Conservation (phyloP, 306 rosid genomes). For the Quercus suber region DNA sequence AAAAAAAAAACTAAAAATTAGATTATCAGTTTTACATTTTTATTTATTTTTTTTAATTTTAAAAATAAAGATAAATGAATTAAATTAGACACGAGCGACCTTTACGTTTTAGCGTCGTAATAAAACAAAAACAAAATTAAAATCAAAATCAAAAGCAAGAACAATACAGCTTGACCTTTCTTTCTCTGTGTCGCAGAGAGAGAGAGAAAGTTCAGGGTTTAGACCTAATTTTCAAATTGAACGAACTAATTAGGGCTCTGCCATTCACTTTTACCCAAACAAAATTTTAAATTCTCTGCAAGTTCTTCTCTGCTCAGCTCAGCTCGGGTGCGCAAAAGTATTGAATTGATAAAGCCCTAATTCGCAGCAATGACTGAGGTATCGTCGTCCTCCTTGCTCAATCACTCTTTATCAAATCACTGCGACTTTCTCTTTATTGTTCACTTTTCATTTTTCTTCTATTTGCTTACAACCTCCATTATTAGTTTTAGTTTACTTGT, state of each 20-base stretch:
- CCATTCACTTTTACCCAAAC: neutral
- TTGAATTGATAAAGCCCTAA: slow-evolving; percentile 22
- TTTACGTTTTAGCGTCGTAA: too few relatives aligned
- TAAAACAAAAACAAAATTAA: too few relatives aligned
- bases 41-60: too few relatives aligned
- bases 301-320: too few relatives aligned
- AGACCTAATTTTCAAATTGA: neutral
- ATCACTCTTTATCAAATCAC: neutral
- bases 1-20: too few relatives aligned
- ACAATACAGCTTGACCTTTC: neutral
- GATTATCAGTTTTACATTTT: too few relatives aligned
- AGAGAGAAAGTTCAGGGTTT: neutral
- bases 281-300: neutral
- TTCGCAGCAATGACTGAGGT: slow-evolving; percentile 76
- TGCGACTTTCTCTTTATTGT: neutral
- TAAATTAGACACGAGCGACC: too few relatives aligned
- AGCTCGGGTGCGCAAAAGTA: too few relatives aligned
- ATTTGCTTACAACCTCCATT: neutral
- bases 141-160: too few relatives aligned
- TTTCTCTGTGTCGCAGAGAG: too few relatives aligned
- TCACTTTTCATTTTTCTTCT: neutral
- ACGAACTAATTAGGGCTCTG: neutral
- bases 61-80: too few relatives aligned
- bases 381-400: neutral
- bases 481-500: neutral